phyloP scores from a whole-genome alignment of 768 basidiomycete species.

The Serendipita indica region DNA sequence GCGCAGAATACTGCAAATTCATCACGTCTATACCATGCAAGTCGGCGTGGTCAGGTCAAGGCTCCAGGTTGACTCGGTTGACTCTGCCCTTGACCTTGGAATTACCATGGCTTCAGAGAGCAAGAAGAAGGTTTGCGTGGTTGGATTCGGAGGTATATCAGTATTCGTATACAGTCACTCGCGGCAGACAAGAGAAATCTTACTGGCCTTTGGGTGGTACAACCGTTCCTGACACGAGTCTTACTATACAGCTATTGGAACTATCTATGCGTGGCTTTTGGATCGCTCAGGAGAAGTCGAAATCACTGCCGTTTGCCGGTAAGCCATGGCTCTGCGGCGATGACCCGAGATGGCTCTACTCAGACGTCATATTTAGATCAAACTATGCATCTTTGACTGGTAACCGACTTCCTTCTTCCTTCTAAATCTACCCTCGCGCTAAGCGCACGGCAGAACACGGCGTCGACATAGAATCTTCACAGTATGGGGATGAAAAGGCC shows the following conservation, averaged over 20 bases:
- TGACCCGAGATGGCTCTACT: constrained; percentile 12
- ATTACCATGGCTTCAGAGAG: too few species aligned
- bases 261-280: constrained; percentile 21
- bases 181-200: neutral
- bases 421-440: neutral
- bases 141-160: constrained; percentile 15
- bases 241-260: constrained; percentile 20
- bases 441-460: constrained; percentile 7
- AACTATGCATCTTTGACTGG: neutral
- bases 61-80: too few species aligned
- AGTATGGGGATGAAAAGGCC: constrained; percentile 8
- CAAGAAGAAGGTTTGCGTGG: constrained; percentile 14
- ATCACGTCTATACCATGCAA: too few species aligned
- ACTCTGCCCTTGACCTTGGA: too few species aligned
- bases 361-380: constrained; percentile 7
- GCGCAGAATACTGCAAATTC: too few species aligned
- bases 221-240: neutral
- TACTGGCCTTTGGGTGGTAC: neutral
- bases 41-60: too few species aligned
- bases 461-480: constrained; percentile 11
- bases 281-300: constrained; percentile 18
- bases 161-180: neutral
- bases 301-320: constrained; percentile 24
- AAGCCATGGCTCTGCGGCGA: constrained; percentile 9
- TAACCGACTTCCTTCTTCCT: neutral